Evolutionary conservation across 164 flowering plant species (phyloP).

Genomic region (Vitis riparia): DNA sequence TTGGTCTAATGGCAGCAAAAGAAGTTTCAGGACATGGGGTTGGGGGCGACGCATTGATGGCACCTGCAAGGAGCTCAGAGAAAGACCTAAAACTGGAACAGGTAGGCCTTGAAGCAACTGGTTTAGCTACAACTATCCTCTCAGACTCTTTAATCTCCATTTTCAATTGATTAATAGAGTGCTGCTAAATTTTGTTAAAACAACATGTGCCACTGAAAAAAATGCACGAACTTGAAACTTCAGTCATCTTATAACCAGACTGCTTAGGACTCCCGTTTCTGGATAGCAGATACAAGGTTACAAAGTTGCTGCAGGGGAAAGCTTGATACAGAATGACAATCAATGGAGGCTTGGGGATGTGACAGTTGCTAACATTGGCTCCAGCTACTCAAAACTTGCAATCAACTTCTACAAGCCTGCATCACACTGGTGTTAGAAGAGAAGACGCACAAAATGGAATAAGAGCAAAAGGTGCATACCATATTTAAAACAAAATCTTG

Average conservation of each 20-base stretch:
- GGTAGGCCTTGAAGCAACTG: conserved; percentile 86
- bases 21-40: conserved; percentile 42
- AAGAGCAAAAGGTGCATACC: background rate
- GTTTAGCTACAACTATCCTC: conserved; percentile 68
- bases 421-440: background rate
- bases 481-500: background rate
- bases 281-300: background rate
- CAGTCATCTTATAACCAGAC: conserved; percentile 1
- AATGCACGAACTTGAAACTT: background rate
- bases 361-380: background rate
- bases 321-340: background rate
- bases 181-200: conserved; percentile 5
- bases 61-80: conserved; percentile 74
- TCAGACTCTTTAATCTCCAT: conserved; percentile 79
- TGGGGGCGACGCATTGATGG: conserved; percentile 57
- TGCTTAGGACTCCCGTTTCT: background rate
- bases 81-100: conserved; percentile 62
- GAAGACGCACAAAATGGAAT: background rate
- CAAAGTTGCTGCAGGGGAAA: background rate
- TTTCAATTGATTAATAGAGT: conserved; percentile 9
- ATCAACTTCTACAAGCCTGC: conserved; percentile 7
- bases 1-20: conserved; percentile 77
- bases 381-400: conserved; percentile 3
- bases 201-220: background rate
- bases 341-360: background rate